Conservation (phyloP, 2,329 filamentous ascomycete species). For the Teratosphaeria epicoccoides region DNA sequence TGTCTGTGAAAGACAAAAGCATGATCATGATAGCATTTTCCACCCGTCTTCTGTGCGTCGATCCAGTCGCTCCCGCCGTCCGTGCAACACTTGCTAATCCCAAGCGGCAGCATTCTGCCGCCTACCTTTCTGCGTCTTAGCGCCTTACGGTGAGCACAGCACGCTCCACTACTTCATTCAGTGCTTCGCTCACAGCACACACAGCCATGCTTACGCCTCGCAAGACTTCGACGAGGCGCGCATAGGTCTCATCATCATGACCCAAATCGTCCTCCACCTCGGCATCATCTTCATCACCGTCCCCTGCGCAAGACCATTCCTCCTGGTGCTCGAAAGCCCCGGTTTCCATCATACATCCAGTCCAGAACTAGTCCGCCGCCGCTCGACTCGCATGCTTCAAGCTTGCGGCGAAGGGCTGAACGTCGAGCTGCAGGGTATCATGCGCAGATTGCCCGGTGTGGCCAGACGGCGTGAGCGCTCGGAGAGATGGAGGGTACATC, state of each 20-base stretch:
- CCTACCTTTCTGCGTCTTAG: constrained; percentile 8
- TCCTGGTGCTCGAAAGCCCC: constrained; percentile 9
- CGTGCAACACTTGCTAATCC: not conserved
- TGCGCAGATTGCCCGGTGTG: not conserved
- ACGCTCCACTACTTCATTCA: not conserved
- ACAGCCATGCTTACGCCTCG: not conserved
- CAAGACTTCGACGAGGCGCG: constrained; percentile 1
- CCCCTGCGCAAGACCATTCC: constrained; percentile 23
- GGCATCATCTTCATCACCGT: constrained; percentile 21
- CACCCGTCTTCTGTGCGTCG: constrained; percentile 15
- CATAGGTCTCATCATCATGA: constrained; percentile 13
- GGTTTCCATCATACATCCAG: not conserved
- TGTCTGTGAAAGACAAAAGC: constrained; percentile 14
- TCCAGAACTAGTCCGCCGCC: not conserved
- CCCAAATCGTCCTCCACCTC: constrained; percentile 17
- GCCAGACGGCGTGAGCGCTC: not conserved
- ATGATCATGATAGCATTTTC: constrained; percentile 16
- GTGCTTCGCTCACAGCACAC: not conserved
- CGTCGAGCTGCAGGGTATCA: not conserved
- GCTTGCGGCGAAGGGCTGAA: not conserved
- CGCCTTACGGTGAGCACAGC: constrained; percentile 2
- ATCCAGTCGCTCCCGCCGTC: no score
- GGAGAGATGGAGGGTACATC: not conserved
- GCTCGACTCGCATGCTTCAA: not conserved
- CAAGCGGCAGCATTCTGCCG: constrained; percentile 1